phyloP scores from a whole-genome alignment of 768 basidiomycete species.

The Kwoniella shandongensis region DNA sequence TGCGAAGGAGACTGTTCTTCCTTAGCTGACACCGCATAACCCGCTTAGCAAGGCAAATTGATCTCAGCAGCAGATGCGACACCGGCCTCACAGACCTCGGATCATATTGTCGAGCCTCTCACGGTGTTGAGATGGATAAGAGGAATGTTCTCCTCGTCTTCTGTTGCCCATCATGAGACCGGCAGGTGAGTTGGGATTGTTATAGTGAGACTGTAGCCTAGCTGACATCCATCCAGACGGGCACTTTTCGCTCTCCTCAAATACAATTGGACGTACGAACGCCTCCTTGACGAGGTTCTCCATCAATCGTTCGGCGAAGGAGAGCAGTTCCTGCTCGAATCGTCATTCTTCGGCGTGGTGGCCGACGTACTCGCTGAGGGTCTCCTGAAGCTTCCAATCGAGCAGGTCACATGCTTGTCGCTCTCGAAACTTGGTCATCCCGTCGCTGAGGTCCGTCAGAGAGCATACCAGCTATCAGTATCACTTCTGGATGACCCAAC shows the following conservation, averaged over 20 bases:
- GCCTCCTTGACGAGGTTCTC: slow-evolving; percentile 66
- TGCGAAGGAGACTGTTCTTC: background rate
- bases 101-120: slow-evolving; percentile 43
- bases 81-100: slow-evolving; percentile 32
- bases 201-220: too few species aligned
- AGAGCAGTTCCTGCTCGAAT: slow-evolving; percentile 49
- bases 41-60: slow-evolving; percentile 70
- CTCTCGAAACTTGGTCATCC: slow-evolving; percentile 82
- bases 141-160: slow-evolving; percentile 47
- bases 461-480: slow-evolving; percentile 66
- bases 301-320: slow-evolving; percentile 64
- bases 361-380: slow-evolving; percentile 65
- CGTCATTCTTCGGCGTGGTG: slow-evolving; percentile 72
- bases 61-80: slow-evolving; percentile 55
- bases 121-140: slow-evolving; percentile 51
- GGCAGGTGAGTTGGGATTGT: slow-evolving; percentile 32
- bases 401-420: slow-evolving; percentile 73
- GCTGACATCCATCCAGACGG: too few species aligned
- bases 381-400: slow-evolving; percentile 66
- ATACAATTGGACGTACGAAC: slow-evolving; percentile 61
- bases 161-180: slow-evolving; percentile 30
- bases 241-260: slow-evolving; percentile 69
- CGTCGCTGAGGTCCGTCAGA: slow-evolving; percentile 64
- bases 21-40: background rate
- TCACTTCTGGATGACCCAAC: slow-evolving; percentile 23